A percentile compares a stretch with the other conserved stretches of the same genome.
phyloP scores from a whole-genome alignment of 1,284 basidiomycete genomes.

The Wallemia hederae region DNA sequence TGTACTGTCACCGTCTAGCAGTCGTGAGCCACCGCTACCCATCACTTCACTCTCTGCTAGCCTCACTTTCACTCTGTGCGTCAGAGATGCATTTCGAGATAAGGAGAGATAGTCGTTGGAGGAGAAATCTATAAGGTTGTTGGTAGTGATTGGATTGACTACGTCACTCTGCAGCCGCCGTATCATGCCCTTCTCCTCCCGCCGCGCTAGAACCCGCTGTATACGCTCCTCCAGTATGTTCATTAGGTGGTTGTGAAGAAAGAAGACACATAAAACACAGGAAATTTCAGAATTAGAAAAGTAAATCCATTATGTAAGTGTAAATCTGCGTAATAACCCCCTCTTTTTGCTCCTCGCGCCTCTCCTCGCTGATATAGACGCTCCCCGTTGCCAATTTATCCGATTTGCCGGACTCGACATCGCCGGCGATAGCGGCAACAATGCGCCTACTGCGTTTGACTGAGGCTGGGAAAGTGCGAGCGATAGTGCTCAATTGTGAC shows the following conservation, averaged over 20 bases:
- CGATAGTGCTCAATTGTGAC: background rate
- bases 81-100: slow-evolving; percentile 28
- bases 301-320: background rate
- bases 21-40: slow-evolving; percentile 68
- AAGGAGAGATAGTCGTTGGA: slow-evolving; percentile 57
- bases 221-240: background rate
- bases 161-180: background rate
- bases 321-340: background rate
- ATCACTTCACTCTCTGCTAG: slow-evolving; percentile 27
- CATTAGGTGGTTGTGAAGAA: background rate
- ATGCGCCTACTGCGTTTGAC: background rate
- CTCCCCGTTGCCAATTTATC: background rate
- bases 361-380: background rate
- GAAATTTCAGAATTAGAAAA: background rate
- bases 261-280: background rate
- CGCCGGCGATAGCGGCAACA: background rate
- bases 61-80: slow-evolving; percentile 27
- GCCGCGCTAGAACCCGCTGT: background rate
- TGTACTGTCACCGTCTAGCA: slow-evolving; percentile 48
- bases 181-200: background rate
- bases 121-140: background rate
- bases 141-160: background rate
- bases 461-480: background rate
- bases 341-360: background rate
- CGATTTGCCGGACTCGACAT: background rate